Percentiles rank a stretch among this genome's conserved stretches.
Conservation (phyloP, 176 grass and related monocot species). For the Oryza brachyantha region DNA sequence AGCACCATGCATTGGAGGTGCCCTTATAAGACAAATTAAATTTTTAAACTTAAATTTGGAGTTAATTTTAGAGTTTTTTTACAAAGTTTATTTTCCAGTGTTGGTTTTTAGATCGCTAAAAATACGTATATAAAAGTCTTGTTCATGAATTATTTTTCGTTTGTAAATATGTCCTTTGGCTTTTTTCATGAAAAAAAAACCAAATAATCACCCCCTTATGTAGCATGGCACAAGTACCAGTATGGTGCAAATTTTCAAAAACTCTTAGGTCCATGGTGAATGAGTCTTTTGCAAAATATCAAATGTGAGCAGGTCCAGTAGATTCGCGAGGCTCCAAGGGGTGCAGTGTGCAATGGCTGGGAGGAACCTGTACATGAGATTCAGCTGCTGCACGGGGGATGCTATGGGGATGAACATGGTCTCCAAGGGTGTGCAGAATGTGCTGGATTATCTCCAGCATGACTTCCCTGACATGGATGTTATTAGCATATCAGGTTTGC, state of each 20-base stretch:
- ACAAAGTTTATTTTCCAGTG: too few relatives aligned
- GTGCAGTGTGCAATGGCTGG: slow-evolving; percentile 80
- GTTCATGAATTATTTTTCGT: too few relatives aligned
- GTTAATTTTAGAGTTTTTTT: too few relatives aligned
- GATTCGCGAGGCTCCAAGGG: slow-evolving; percentile 74
- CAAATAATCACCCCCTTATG: too few relatives aligned
- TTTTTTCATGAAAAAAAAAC: too few relatives aligned
- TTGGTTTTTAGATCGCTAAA: too few relatives aligned
- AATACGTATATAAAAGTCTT: too few relatives aligned
- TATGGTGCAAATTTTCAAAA: background rate
- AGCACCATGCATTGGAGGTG: too few relatives aligned
- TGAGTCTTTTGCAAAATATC: slow-evolving; percentile 8
- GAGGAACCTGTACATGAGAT: slow-evolving; percentile 96
- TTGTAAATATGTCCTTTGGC: too few relatives aligned
- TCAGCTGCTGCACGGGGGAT: slow-evolving; percentile 85
- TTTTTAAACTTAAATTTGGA: too few relatives aligned
- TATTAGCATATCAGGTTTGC: slow-evolving; percentile 83
- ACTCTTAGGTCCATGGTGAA: background rate
- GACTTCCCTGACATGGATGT: slow-evolving; percentile 94
- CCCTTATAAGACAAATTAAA: too few relatives aligned
- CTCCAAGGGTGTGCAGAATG: slow-evolving; percentile 89
- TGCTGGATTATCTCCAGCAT: slow-evolving; percentile 71
- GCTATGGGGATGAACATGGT: slow-evolving; percentile 99
- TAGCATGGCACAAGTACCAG: background rate
- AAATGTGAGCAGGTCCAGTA: slow-evolving; percentile 64